Evolutionary conservation across 2,329 filamentous ascomycete species (phyloP).

Genomic region (Endoconidiophora laricicola): DNA sequence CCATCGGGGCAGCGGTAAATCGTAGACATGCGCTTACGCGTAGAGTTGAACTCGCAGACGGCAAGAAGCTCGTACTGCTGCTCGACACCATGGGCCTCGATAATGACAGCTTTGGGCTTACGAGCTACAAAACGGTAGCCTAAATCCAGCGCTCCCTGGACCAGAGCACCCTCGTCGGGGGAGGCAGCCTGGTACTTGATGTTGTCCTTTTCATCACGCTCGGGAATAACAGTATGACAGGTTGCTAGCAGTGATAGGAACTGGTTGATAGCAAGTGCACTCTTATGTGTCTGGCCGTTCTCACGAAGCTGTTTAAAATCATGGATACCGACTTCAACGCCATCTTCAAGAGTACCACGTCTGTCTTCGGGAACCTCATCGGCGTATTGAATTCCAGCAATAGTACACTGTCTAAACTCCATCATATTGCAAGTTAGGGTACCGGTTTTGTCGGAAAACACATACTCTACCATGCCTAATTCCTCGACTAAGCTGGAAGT

Average conservation of each 20-base stretch:
- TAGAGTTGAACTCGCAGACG: conserved; percentile 91
- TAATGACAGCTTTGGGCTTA: conserved; percentile 76
- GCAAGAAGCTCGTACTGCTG: conserved; percentile 80
- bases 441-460: conserved; percentile 96
- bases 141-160: conserved; percentile 70
- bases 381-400: conserved; percentile 84
- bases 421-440: conserved; percentile 95
- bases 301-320: conserved; percentile 62
- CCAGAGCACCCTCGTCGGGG: conserved; percentile 90
- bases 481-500: conserved; percentile 96
- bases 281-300: conserved; percentile 44
- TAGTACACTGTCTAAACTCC: conserved; percentile 93
- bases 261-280: conserved; percentile 46
- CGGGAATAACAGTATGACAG: conserved; percentile 95
- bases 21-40: conserved; percentile 91
- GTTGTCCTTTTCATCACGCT: conserved; percentile 60
- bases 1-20: conserved; percentile 95
- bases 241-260: conserved; percentile 76
- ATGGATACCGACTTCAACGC: conserved; percentile 61
- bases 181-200: conserved; percentile 98
- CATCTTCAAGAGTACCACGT: conserved; percentile 65
- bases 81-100: conserved; percentile 55
- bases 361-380: conserved; percentile 86
- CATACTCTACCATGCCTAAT: conserved; percentile 92
- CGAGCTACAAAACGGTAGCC: conserved; percentile 85